phyloP scores from a whole-genome alignment of 148 eudicot genomes.

The Rhododendron molle region DNA sequence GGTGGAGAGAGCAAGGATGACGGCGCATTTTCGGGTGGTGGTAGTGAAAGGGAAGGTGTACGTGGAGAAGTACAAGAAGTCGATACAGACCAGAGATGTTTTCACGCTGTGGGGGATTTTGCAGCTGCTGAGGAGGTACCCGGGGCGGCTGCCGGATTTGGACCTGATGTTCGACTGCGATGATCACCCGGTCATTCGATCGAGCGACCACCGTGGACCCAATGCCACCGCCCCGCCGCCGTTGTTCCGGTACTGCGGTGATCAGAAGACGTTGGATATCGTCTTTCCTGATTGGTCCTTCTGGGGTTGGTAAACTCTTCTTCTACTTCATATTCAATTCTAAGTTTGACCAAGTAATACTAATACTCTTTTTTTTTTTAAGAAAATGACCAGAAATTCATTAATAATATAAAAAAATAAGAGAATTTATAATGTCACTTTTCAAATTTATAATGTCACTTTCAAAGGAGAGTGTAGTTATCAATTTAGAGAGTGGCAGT shows the following conservation, averaged over 20 bases:
- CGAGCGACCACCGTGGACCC: not conserved
- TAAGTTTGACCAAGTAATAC: not conserved
- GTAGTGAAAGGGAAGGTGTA: constrained; percentile 56
- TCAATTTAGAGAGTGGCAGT: too few species aligned
- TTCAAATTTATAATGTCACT: too few species aligned
- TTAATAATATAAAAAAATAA: not conserved
- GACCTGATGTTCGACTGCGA: constrained; percentile 59
- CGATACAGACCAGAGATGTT: constrained; percentile 47
- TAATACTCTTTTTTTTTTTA: not conserved
- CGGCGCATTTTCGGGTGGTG: constrained; percentile 44
- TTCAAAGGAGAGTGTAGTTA: too few species aligned
- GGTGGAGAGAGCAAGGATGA: constrained; percentile 31
- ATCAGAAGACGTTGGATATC: constrained; percentile 36
- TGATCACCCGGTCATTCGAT: constrained; percentile 35
- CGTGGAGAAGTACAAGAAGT: constrained; percentile 39
- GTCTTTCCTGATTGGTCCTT: constrained; percentile 76
- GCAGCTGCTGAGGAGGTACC: constrained; percentile 55
- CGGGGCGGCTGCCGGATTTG: constrained; percentile 56
- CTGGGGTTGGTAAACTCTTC: constrained; percentile 61
- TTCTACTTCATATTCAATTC: not conserved
- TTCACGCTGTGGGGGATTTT: constrained; percentile 53
- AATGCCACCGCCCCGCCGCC: constrained; percentile 46
- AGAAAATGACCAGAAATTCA: not conserved
- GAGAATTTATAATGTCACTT: too few species aligned
- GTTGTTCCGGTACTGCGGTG: constrained; percentile 54